These are phyloP conservation scores for Penicillium sp. DNA, from an alignment of 2,329 filamentous ascomycete genomes.

Conservation along the genomic window DNA sequence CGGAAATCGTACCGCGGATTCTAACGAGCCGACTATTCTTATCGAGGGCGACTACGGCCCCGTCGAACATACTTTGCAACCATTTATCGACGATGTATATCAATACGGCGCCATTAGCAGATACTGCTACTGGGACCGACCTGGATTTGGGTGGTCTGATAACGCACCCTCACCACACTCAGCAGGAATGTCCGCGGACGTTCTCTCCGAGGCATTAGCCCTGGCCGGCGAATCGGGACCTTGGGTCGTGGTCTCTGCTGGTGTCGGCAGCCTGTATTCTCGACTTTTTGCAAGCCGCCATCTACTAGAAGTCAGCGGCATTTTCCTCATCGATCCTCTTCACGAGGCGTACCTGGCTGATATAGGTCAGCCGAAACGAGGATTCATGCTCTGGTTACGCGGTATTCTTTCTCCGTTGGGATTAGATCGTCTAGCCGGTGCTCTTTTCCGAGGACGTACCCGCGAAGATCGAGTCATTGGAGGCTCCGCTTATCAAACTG, in stretches of 20 bases:
- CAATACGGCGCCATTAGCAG: slow-evolving; percentile 80
- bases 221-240: slow-evolving; percentile 80
- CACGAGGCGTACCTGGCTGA: slow-evolving; percentile 80
- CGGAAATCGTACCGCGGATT: slow-evolving; percentile 64
- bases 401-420: slow-evolving; percentile 87
- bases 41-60: slow-evolving; percentile 82
- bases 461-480: slow-evolving; percentile 86
- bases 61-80: slow-evolving; percentile 76
- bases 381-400: slow-evolving; percentile 83
- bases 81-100: slow-evolving; percentile 75
- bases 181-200: slow-evolving; percentile 89
- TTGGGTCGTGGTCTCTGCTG: slow-evolving; percentile 85
- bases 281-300: slow-evolving; percentile 90
- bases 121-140: slow-evolving; percentile 95
- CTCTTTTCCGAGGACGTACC: slow-evolving; percentile 78
- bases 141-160: slow-evolving; percentile 85
- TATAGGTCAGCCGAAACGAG: slow-evolving; percentile 68
- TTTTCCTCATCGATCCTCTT: slow-evolving; percentile 83
- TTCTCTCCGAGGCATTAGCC: slow-evolving; percentile 81
- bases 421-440: slow-evolving; percentile 76
- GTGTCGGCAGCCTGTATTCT: slow-evolving; percentile 84
- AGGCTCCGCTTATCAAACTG: slow-evolving; percentile 73
- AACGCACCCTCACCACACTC: slow-evolving; percentile 92
- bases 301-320: slow-evolving; percentile 70
- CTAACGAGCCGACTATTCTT: slow-evolving; percentile 74